These are phyloP conservation scores for Nemania sp. DNA, from an alignment of 2,329 filamentous ascomycete genomes.

Conservation along the genomic window DNA sequence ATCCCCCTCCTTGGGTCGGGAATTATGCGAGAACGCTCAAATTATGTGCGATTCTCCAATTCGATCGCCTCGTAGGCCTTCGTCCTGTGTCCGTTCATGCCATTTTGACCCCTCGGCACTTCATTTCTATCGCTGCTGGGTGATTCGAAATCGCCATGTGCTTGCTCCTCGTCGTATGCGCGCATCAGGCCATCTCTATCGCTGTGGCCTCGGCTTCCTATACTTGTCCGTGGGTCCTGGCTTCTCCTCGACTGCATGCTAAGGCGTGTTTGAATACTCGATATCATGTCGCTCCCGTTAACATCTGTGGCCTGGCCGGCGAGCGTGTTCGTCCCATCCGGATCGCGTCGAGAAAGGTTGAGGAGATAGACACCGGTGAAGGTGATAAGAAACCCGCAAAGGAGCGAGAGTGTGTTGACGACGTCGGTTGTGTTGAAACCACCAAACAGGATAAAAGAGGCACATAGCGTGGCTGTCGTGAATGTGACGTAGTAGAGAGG, in stretches of 20 bases:
- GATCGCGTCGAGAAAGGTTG: slow-evolving; percentile 92
- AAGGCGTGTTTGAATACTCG: slow-evolving; percentile 83
- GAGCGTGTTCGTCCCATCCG: slow-evolving; percentile 73
- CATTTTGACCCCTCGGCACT: slow-evolving; percentile 46
- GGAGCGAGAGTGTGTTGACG: slow-evolving; percentile 88
- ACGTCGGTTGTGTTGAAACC: slow-evolving; percentile 94
- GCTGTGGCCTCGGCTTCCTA: slow-evolving; percentile 63
- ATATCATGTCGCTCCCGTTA: slow-evolving; percentile 88
- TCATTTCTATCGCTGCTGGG: slow-evolving; percentile 74
- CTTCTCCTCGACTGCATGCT: slow-evolving; percentile 91
- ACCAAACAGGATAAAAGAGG: slow-evolving; percentile 93
- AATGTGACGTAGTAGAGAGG: slow-evolving; percentile 98
- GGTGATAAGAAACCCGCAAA: slow-evolving; percentile 92
- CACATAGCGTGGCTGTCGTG: slow-evolving; percentile 89
- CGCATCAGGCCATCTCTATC: slow-evolving; percentile 85
- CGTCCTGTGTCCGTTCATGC: slow-evolving; percentile 45
- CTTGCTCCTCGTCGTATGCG: slow-evolving; percentile 81
- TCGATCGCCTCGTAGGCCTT: slow-evolving; percentile 55
- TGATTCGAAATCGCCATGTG: slow-evolving; percentile 72
- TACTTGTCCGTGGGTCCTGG: slow-evolving; percentile 65
- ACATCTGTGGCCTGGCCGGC: slow-evolving; percentile 71
- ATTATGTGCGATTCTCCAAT: slow-evolving; percentile 52
- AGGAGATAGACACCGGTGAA: slow-evolving; percentile 95
- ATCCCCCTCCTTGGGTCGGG: background rate
- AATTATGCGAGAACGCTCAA: slow-evolving; percentile 23